These are phyloP conservation scores for Obelidium mucronatum DNA, from an alignment of 192 early-diverging fungal species.

Conservation along the genomic window DNA sequence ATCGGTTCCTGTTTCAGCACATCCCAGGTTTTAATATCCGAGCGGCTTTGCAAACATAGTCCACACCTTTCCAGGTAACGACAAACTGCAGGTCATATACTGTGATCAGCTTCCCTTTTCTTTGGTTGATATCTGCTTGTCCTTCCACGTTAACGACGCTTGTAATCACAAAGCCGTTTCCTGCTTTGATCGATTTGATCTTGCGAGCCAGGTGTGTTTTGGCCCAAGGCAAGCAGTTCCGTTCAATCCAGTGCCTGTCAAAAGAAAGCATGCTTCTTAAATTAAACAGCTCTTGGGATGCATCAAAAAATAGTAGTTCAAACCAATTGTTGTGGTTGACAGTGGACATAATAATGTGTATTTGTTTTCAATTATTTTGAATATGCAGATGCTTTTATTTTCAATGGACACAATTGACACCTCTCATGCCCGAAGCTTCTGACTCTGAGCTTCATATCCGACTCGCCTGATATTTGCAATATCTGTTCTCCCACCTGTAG, in stretches of 20 bases:
- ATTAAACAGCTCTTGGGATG: too few relatives aligned
- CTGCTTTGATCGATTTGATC: conserved; percentile 37
- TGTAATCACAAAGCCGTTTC: conserved; percentile 64
- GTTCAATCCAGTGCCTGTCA: conserved; percentile 84
- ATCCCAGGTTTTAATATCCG: not conserved
- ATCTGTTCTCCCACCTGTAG: not conserved
- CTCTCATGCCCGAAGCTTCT: too few relatives aligned
- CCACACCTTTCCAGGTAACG: conserved; percentile 68
- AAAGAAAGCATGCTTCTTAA: too few relatives aligned
- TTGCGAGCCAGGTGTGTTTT: conserved; percentile 78
- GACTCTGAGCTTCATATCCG: too few relatives aligned
- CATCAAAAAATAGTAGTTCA: too few relatives aligned
- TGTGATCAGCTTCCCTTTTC: conserved; percentile 92
- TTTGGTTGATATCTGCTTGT: conserved; percentile 89
- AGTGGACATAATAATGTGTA: too few relatives aligned
- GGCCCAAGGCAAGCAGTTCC: conserved; percentile 92
- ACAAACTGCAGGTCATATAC: conserved; percentile 88
- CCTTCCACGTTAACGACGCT: conserved; percentile 74
- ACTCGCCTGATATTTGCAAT: too few relatives aligned
- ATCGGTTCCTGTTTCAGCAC: conserved; percentile 36
- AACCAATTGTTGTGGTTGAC: too few relatives aligned
- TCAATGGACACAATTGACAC: too few relatives aligned
- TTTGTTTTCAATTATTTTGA: too few relatives aligned
- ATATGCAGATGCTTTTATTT: too few relatives aligned
- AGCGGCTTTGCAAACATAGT: too few relatives aligned